Evolutionary conservation across 2,329 filamentous ascomycete genomes (phyloP), one percentile per base, ranked within the genome.

Genomic region (Aspergillus texensis): DNA sequence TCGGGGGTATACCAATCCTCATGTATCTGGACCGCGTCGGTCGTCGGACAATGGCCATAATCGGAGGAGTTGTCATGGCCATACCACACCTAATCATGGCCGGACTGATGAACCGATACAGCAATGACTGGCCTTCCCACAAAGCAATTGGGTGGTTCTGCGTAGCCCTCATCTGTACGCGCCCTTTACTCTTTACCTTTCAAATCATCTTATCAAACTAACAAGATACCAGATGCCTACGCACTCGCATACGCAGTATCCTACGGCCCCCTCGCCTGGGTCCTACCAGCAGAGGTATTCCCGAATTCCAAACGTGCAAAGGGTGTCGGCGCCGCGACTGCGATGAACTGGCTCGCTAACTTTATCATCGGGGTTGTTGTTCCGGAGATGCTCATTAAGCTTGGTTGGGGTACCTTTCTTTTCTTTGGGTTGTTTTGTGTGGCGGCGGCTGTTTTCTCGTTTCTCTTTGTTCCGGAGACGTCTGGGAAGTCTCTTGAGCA

Each of bases 381-480:
- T 0, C 88, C 88, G 0, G 81, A 86, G 2, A 82, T 90, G 65
- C 83, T 90, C 19, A 77, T 84, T 58, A 84, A 84, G 58, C 86
- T 77, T 0, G 79, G 78, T 0, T 81, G 74, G 65, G 80, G 80
- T 12, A 71, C 74, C 4, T 88, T 86, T 70, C 75, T 86, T 55
- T 88, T 88, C 77, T 88, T 88, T 63, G 83, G 80, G 0, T 72
- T 78, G 1, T 85, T 85, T 61, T 83, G 80, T 57, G 69, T 82
- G 10, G 68, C 84, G 5, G 81, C 81, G 0, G 57, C 58, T 1
- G 28, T 66, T 3, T 70, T 63, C 46, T 62, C 67, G 8, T 58
- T 64, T 10, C 12, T 70, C 0, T 62, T 70, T n/a, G 62, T 70
- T 19, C 66, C 67, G 2, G 67, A 68, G 55, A 70, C 64, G 6